Evolutionary conservation across 345 rosid genomes (phyloP), one percentile per base, ranked within the genome.

Genomic region (Rhizophora apiculata): DNA sequence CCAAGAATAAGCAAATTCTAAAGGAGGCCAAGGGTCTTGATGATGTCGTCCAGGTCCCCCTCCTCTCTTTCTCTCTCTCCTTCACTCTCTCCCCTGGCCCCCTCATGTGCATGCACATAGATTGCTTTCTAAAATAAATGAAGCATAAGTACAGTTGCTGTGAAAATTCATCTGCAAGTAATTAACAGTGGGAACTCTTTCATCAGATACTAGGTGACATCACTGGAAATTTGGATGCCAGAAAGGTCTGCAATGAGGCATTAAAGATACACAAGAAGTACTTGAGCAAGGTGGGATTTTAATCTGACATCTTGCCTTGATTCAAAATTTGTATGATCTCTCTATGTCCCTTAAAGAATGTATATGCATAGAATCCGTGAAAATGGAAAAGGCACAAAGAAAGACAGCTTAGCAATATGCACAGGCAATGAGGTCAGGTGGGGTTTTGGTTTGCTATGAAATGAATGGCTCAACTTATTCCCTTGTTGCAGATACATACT

Each of bases 21-120:
- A 87, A 84, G 72, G 98, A 94, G 80, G 96, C 97, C 8, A 87
- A 85, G 76, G 96, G 96, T 66, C 70, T 92, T 26, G 97, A 95
- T 70, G 99, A 95, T 78, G 87, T 95, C 74, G 92, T 90, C 65
- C 83, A 85, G 93, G 96, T 91, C 63, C 29, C 29, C 53, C 36
- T 70, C 71, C 67, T 58, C 60, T 46, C 30, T 56, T 70, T 52
- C 69, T 2, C 75, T 3, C 15, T 11, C 46, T 39, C 46, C 0
- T 15, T 39, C 46, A 9, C 46, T 39, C 49, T 43, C 15, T 13
- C 49, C 49, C 49, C 4, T 5, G 13, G 49, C 49, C 46, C 16
- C 3, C 18, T 13, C 49, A 2, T 4, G 15, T 13, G 49, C 19
- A 3, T 43, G 18, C n/a, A 6, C 31, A n/a, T 58, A 0, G 13